Conservation (phyloP, 805 yeast species). For the Pichia pseudocactophila region DNA sequence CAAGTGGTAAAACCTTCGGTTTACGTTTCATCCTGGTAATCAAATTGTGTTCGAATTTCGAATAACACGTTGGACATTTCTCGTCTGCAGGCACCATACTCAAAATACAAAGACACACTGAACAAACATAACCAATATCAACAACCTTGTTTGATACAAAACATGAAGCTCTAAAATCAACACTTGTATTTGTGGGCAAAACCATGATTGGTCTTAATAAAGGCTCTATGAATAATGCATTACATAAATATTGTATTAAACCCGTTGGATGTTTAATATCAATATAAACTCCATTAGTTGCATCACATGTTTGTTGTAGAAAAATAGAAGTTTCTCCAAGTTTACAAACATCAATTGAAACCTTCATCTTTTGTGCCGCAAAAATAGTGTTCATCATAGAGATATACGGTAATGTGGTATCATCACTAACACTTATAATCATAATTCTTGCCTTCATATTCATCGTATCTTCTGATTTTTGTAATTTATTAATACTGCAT, state of each 20-base stretch:
- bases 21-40: slow-evolving; percentile 48
- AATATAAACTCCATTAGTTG: slow-evolving; percentile 85
- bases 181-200: slow-evolving; percentile 73
- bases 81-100: slow-evolving; percentile 59
- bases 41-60: slow-evolving; percentile 60
- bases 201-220: slow-evolving; percentile 66
- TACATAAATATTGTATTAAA: slow-evolving; percentile 68
- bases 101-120: slow-evolving; percentile 81
- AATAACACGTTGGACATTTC: slow-evolving; percentile 80
- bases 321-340: slow-evolving; percentile 66
- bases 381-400: slow-evolving; percentile 93
- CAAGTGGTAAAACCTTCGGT: slow-evolving; percentile 36
- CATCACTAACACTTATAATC: slow-evolving; percentile 59
- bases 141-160: slow-evolving; percentile 84
- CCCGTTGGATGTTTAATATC: slow-evolving; percentile 62
- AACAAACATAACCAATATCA: slow-evolving; percentile 90
- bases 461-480: slow-evolving; percentile 36
- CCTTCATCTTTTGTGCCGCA: slow-evolving; percentile 87
- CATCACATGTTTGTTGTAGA: slow-evolving; percentile 91
- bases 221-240: slow-evolving; percentile 85
- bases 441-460: slow-evolving; percentile 57
- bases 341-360: slow-evolving; percentile 87
- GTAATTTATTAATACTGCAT: slow-evolving; percentile 64
- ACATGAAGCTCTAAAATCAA: slow-evolving; percentile 93
- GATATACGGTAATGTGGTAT: slow-evolving; percentile 73